phyloP scores from a whole-genome alignment of 2,329 filamentous ascomycete species.

The Huntiella omanensis region DNA sequence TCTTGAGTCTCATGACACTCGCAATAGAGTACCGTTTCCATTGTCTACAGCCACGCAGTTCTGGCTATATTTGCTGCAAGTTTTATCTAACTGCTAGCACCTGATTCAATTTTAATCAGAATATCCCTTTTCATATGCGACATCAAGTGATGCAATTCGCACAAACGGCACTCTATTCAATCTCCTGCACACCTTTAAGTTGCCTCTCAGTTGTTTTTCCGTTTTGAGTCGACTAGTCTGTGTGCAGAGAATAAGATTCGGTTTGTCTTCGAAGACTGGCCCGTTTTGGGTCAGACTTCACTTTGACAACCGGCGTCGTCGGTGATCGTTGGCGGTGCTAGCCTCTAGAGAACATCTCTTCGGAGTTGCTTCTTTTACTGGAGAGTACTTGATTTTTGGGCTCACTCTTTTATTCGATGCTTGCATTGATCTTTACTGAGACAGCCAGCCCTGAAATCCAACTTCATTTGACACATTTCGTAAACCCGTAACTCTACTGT shows the following conservation, averaged over 20 bases:
- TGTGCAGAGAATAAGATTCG: constrained; percentile 61
- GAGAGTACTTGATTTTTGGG: constrained; percentile 7
- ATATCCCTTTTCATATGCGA: too few relatives aligned
- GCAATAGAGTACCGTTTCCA: too few relatives aligned
- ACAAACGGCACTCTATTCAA: background rate
- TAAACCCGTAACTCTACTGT: background rate
- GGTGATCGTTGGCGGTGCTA: constrained; percentile 8
- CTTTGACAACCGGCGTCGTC: constrained; percentile 12
- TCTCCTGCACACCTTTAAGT: constrained; percentile 84
- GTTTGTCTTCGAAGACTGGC: constrained; percentile 21
- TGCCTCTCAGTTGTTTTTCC: constrained; percentile 59
- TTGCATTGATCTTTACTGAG: constrained; percentile 2
- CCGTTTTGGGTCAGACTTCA: constrained; percentile 30
- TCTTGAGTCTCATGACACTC: too few relatives aligned
- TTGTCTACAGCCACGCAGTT: too few relatives aligned
- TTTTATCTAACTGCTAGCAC: too few relatives aligned
- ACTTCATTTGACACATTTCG: constrained; percentile 10
- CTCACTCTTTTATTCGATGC: constrained; percentile 2
- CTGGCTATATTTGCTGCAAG: too few relatives aligned
- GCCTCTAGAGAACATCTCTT: constrained; percentile 5
- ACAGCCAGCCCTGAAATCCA: background rate
- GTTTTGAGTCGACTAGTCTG: constrained; percentile 92
- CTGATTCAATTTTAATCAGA: too few relatives aligned
- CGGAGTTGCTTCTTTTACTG: constrained; percentile 5
- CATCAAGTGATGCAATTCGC: too few relatives aligned